Evolutionary conservation across 2,329 filamentous ascomycete genomes (phyloP).

Genomic region (Cyphellophora attinorum): DNA sequence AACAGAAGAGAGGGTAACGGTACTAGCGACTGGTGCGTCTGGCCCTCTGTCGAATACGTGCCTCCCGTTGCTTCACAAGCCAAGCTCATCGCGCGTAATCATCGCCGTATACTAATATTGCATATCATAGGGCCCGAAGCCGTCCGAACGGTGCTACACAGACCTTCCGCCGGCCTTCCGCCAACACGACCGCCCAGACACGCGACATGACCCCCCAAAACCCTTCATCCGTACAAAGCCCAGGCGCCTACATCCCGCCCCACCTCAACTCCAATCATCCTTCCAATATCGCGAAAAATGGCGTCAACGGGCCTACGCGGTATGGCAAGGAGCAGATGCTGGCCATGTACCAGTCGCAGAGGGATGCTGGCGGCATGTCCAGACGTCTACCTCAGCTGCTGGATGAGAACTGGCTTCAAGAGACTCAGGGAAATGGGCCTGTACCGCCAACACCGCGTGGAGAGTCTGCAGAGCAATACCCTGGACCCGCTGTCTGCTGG

Average conservation of each 20-base stretch:
- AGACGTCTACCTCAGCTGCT: constrained; percentile 60
- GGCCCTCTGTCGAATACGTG: too few species aligned
- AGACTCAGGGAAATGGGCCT: constrained; percentile 45
- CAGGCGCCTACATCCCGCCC: constrained; percentile 50
- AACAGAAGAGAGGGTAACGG: constrained; percentile 48
- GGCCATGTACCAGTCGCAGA: constrained; percentile 56
- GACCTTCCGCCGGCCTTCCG: constrained; percentile 57
- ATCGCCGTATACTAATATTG: constrained; percentile 7
- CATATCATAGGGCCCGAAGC: constrained; percentile 42
- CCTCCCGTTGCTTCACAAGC: background rate
- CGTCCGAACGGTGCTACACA: constrained; percentile 58
- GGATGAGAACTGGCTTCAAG: constrained; percentile 69
- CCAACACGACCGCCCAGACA: constrained; percentile 41
- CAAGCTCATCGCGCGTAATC: background rate
- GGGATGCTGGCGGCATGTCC: constrained; percentile 42
- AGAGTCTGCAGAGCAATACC: constrained; percentile 62
- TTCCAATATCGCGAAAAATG: constrained; percentile 40
- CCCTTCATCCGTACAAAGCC: constrained; percentile 27
- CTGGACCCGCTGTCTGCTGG: constrained; percentile 91
- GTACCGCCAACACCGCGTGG: constrained; percentile 63
- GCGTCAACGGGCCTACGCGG: constrained; percentile 44
- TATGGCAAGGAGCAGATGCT: constrained; percentile 75
- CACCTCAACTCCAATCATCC: constrained; percentile 45
- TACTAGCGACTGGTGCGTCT: constrained; percentile 70
- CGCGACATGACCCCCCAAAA: constrained; percentile 29